Evolutionary conservation across 805 yeast species (phyloP).

Genomic region (Yarrowia alimentaria): DNA sequence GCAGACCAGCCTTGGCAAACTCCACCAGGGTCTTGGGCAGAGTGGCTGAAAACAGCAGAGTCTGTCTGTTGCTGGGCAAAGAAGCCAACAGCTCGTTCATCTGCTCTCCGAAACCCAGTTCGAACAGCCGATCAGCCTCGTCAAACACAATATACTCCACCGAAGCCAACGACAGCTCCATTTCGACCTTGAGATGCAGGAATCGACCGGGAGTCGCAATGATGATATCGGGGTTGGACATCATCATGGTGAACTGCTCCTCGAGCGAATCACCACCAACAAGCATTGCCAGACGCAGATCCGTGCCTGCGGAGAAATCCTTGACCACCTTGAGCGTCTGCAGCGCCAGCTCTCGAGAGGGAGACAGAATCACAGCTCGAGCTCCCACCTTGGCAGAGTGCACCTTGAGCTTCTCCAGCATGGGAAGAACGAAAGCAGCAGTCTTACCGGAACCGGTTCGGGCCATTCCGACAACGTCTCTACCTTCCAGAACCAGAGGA

Average conservation of each 20-base stretch:
- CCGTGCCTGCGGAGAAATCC: conserved; percentile 82
- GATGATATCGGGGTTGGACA: conserved; percentile 89
- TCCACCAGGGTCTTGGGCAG: conserved; percentile 89
- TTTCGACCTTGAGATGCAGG: conserved; percentile 91
- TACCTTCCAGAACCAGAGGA: conserved; percentile 78
- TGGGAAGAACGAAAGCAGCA: conserved; percentile 91
- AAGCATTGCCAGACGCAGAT: conserved; percentile 71
- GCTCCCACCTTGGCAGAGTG: conserved; percentile 88
- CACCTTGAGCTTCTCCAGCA: conserved; percentile 76
- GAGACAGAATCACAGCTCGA: conserved; percentile 85
- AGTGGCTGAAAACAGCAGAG: conserved; percentile 90
- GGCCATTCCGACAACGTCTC: conserved; percentile 99
- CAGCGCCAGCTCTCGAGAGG: conserved; percentile 92
- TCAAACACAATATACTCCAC: conserved; percentile 92
- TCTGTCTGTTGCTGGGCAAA: conserved; percentile 79
- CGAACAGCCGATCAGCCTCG: conserved; percentile 95
- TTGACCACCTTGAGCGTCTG: conserved; percentile 88
- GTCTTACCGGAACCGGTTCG: conserved; percentile 99
- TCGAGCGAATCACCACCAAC: conserved; percentile 99
- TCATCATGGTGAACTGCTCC: conserved; percentile 90
- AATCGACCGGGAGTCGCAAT: conserved; percentile 98
- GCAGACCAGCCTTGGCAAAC: conserved; percentile 94
- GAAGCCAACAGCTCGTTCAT: conserved; percentile 83
- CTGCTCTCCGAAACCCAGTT: conserved; percentile 94
- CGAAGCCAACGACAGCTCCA: conserved; percentile 78